phyloP scores from a whole-genome alignment of 805 yeast species.

The Ogataea saltuana region DNA sequence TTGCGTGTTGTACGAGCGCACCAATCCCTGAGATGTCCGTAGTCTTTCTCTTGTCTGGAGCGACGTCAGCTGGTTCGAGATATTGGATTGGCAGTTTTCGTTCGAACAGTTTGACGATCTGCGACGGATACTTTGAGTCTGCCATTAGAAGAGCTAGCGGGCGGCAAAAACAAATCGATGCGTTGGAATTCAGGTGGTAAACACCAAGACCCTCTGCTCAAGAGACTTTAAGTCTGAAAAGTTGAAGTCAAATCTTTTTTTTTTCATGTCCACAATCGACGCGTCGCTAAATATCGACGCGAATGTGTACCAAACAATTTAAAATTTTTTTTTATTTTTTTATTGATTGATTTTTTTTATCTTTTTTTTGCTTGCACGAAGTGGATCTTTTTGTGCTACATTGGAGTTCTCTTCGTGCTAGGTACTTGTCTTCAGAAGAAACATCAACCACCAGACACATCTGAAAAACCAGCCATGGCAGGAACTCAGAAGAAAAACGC shows the following conservation, averaged over 20 bases:
- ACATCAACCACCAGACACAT: not conserved
- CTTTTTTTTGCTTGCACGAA: not conserved
- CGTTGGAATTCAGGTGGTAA: no score
- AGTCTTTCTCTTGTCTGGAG: constrained; percentile 50
- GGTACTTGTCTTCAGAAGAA: no score
- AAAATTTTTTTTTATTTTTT: not conserved
- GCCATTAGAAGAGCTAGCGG: no score
- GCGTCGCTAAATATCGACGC: constrained; percentile 2
- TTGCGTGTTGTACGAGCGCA: constrained; percentile 27
- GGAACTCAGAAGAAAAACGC: constrained; percentile 95
- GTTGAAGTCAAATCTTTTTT: not conserved
- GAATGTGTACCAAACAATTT: constrained; percentile 6
- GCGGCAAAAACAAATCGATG: no score
- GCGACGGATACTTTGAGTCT: constrained; percentile 28
- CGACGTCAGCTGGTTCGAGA: constrained; percentile 49
- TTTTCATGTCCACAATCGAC: not conserved
- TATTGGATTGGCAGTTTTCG: constrained; percentile 59
- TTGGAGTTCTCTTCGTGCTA: no score
- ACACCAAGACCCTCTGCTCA: no score
- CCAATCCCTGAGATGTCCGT: constrained; percentile 48
- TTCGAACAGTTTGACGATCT: constrained; percentile 51
- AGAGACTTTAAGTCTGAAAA: not conserved
- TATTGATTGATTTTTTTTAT: constrained; percentile 1
- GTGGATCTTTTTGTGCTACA: no score
- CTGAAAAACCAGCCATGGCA: constrained; percentile 26